Evolutionary conservation across 2,329 filamentous ascomycete species (phyloP).

Genomic region (Alternaria consortialis): DNA sequence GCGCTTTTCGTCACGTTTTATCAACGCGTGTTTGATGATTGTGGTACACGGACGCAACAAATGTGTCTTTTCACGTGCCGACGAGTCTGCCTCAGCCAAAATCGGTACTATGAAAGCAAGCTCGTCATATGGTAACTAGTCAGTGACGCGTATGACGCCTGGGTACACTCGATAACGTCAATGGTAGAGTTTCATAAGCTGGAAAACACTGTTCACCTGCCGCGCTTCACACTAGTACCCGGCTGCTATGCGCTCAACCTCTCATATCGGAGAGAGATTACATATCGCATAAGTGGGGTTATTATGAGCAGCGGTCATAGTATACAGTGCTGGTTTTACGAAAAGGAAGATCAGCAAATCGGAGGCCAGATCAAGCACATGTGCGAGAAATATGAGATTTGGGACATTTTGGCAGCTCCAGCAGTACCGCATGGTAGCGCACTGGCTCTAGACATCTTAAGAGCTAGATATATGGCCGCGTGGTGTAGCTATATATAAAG

Average conservation of each 20-base stretch:
- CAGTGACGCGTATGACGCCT: not conserved
- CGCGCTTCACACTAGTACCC: too few species aligned
- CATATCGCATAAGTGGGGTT: not conserved
- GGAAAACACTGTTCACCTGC: too few species aligned
- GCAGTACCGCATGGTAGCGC: not conserved
- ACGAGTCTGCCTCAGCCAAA: too few species aligned
- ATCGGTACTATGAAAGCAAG: too few species aligned
- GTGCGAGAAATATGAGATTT: not conserved
- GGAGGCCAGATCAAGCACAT: not conserved
- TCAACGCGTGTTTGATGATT: too few species aligned
- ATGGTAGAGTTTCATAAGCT: too few species aligned
- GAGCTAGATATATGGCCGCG: not conserved
- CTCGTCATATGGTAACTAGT: too few species aligned
- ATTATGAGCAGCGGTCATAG: not conserved
- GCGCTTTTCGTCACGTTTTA: not conserved
- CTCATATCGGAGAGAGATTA: too few species aligned
- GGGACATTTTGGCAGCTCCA: not conserved
- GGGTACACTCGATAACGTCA: too few species aligned
- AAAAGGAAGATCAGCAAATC: not conserved
- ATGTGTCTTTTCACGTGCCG: too few species aligned
- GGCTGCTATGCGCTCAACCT: too few species aligned
- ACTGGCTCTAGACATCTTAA: not conserved
- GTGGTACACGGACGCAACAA: too few species aligned
- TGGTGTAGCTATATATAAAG: not conserved
- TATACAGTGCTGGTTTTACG: not conserved